Evolutionary conservation across 2,329 filamentous ascomycete species (phyloP).

Genomic region (Penicillium concentricum): DNA sequence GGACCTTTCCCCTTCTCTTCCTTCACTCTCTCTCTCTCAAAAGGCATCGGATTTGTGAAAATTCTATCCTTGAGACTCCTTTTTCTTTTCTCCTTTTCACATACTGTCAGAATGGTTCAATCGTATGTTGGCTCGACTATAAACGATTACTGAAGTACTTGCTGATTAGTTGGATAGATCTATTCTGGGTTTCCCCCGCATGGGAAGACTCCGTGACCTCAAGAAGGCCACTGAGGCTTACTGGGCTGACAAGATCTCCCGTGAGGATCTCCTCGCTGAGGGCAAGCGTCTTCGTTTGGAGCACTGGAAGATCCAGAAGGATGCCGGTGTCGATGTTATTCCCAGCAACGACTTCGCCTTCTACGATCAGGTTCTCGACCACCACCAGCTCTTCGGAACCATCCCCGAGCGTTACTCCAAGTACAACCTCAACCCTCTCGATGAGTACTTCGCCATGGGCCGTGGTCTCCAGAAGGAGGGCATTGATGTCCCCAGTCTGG

Average conservation of each 20-base stretch:
- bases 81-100: slow-evolving; percentile 12
- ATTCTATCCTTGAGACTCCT: slow-evolving; percentile 18
- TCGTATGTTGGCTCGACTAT: slow-evolving; percentile 47
- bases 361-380: slow-evolving; percentile 54
- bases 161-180: slow-evolving; percentile 47
- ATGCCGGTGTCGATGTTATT: slow-evolving; percentile 95
- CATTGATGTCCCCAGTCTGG: slow-evolving; percentile 84
- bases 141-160: background rate
- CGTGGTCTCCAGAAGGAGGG: slow-evolving; percentile 84
- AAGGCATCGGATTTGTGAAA: slow-evolving; percentile 26
- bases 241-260: slow-evolving; percentile 93
- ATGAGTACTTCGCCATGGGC: slow-evolving; percentile 99
- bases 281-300: slow-evolving; percentile 94
- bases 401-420: slow-evolving; percentile 91
- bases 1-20: slow-evolving; percentile 10
- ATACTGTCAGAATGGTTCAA: slow-evolving; percentile 57
- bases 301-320: slow-evolving; percentile 99
- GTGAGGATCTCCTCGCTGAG: slow-evolving; percentile 85
- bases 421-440: slow-evolving; percentile 80
- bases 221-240: slow-evolving; percentile 99
- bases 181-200: slow-evolving; percentile 97
- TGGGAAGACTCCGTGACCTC: slow-evolving; percentile 97
- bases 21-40: slow-evolving; percentile 20
- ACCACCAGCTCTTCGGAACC: slow-evolving; percentile 55
- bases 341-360: slow-evolving; percentile 99